phyloP scores from a whole-genome alignment of 257 asterid genomes.

The Fraxinus pennsylvanica region DNA sequence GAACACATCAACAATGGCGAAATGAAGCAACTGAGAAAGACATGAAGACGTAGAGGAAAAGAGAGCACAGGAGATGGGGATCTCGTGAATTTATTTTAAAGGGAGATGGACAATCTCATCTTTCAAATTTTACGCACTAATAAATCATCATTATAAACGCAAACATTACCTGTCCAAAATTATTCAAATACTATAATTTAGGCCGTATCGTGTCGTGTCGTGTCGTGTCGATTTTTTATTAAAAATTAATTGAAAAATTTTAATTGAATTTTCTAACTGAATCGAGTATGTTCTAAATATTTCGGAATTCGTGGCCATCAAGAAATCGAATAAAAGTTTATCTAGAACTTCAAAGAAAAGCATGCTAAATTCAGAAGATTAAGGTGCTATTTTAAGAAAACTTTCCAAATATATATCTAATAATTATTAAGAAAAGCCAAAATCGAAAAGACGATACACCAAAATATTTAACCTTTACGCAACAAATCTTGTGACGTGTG shows the following conservation, averaged over 20 bases:
- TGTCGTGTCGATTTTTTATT: no score
- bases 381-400: not conserved
- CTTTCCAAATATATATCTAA: slow-evolving; percentile 1
- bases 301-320: not conserved
- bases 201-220: no score
- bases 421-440: not conserved
- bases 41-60: not conserved
- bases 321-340: not conserved
- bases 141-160: no score
- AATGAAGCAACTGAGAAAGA: not conserved
- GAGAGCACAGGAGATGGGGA: not conserved
- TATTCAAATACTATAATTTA: no score
- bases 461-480: not conserved
- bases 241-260: no score
- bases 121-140: no score
- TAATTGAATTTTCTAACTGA: no score
- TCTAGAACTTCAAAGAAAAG: not conserved
- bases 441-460: no score
- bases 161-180: no score
- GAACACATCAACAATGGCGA: not conserved
- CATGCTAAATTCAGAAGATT: not conserved
- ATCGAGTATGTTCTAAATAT: no score
- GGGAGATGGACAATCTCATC: not conserved
- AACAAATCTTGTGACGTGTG: not conserved
- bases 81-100: not conserved